phyloP scores from a whole-genome alignment of 441 rosid genomes.

The Adansonia rubrostipa region DNA sequence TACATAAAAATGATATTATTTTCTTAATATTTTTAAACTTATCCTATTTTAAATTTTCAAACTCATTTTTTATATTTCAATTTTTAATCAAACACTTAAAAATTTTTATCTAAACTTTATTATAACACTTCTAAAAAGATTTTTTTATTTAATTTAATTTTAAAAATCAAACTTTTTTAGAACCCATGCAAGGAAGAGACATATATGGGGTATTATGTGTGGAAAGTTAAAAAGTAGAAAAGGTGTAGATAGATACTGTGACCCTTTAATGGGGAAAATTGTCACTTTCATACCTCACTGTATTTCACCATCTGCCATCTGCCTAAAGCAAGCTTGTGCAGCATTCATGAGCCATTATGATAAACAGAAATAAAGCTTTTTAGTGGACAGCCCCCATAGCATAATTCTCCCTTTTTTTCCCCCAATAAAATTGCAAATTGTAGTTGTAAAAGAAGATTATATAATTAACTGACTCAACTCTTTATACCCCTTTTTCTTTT shows the following conservation, averaged over 20 bases:
- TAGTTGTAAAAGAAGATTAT: neutral
- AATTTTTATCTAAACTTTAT: too few relatives aligned
- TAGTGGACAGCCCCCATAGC: neutral
- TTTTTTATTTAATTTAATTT: too few relatives aligned
- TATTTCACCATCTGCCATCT: conserved; percentile 20
- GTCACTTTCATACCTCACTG: conserved; percentile 20
- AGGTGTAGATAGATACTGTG: conserved; percentile 4
- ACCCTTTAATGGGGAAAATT: conserved; percentile 6
- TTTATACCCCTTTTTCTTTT: too few relatives aligned
- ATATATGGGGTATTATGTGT: neutral
- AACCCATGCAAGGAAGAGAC: neutral
- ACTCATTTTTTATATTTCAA: too few relatives aligned
- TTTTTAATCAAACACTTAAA: too few relatives aligned
- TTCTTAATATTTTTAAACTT: too few relatives aligned
- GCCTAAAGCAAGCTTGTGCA: conserved; percentile 14
- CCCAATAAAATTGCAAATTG: neutral
- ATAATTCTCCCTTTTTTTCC: neutral
- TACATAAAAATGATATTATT: too few relatives aligned
- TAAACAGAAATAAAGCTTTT: neutral
- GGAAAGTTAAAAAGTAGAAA: conserved; percentile 12
- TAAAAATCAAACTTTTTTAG: too few relatives aligned
- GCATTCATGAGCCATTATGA: neutral
- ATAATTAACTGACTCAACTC: neutral
- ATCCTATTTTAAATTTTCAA: too few relatives aligned
- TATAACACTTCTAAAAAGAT: too few relatives aligned